Evolutionary conservation across 768 basidiomycete genomes (phyloP).

Genomic region (Macrolepiota fuliginosa): DNA sequence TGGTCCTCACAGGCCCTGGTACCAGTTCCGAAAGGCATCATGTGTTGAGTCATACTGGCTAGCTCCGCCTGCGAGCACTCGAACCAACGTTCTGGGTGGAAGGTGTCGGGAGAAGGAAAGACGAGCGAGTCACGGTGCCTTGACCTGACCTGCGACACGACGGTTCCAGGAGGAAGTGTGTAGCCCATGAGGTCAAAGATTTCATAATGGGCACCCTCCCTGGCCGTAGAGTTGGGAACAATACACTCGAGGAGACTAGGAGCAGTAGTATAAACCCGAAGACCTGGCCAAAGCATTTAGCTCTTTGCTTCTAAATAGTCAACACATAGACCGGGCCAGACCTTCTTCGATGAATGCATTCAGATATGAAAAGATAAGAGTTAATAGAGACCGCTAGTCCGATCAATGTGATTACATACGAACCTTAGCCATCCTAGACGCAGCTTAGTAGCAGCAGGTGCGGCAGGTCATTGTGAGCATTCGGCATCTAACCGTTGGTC

Average conservation of each 20-base stretch:
- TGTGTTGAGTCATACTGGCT: conserved; percentile 59
- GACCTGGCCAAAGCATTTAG: conserved; percentile 38
- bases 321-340: conserved; percentile 24
- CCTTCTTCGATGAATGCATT: conserved; percentile 65
- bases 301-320: conserved; percentile 1
- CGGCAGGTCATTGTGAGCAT: too few relatives aligned
- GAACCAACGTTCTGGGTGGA: conserved; percentile 81
- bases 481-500: too few relatives aligned
- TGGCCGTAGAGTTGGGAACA: conserved; percentile 57
- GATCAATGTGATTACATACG: conserved; percentile 15
- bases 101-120: conserved; percentile 73
- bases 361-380: conserved; percentile 36
- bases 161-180: conserved; percentile 74
- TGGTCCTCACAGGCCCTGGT: conserved; percentile 75
- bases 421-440: conserved; percentile 84
- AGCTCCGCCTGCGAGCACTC: conserved; percentile 45
- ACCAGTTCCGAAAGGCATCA: conserved; percentile 82
- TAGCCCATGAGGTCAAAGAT: conserved; percentile 79
- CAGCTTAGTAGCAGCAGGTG: too few relatives aligned
- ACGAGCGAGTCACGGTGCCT: conserved; percentile 71
- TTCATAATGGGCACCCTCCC: conserved; percentile 52
- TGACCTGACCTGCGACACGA: conserved; percentile 82
- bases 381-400: not conserved
- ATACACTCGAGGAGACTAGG: conserved; percentile 79
- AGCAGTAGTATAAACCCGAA: conserved; percentile 67